Base-by-base conservation (phyloP, 2,329 filamentous ascomycete species). In the Aspergillus sergii region DNA sequence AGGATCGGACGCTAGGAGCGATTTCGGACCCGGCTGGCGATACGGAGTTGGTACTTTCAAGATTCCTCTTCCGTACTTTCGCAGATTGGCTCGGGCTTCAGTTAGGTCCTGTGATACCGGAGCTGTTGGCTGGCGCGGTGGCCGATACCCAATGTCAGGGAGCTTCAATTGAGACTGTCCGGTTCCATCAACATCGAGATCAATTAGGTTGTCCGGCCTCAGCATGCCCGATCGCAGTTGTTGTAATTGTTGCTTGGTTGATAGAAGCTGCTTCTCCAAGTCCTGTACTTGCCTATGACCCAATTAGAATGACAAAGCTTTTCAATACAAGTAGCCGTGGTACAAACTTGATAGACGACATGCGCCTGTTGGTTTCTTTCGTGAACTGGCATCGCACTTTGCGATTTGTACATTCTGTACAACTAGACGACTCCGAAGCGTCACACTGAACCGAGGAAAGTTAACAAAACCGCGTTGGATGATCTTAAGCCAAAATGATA, bases 311-410 rank as follows among this genome's bases (percentile, higher is more conserved):
- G 36, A 51, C 30, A 53, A 26, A 41, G 39, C 28, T 30, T 39
- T 48, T 60, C 36, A 39, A 34, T 57, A 19, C n/a, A 16, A 60
- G 60, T 48, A 39, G 32, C 34, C 10, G 32, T 60, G 62, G 58
- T 61, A 79, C 84, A 72, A 78, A 88, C 86, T 98, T 99, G 81
- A 98, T 98, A 1, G 94, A 98, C 21, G 95, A 98, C 95, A 99
- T 99, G 66, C 95, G 89, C 63, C 95, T 87, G 77, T 99, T 99
- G 14, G 95, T 99, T 79, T 99, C 95, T 80, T 99, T 99, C 57
- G 95, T 99, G 76, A 99, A 99, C 75, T 98, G 94, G 75, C 95
- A 99, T 78, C 96, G 96, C 68, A 98, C 94, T 75, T 94, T 96
- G 68, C 95, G 90, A 76, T 94, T 97, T 5, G 93, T 95, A 80